Evolutionary conservation across 2,329 filamentous ascomycete genomes (phyloP), one percentile per base, ranked within the genome.

Genomic region (Aspergillus sp.): DNA sequence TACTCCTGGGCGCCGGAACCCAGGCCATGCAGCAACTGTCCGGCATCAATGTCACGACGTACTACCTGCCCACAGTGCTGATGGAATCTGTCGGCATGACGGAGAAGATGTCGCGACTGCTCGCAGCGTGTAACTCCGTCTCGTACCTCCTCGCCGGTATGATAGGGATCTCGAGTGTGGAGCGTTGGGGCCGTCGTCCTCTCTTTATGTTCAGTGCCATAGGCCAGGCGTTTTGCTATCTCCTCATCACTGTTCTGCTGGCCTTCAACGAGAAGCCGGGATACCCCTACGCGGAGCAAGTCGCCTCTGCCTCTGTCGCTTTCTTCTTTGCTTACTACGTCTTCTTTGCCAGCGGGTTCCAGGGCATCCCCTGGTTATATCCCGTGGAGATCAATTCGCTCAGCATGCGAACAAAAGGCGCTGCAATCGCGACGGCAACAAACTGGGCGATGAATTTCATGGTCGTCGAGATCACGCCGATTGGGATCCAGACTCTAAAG

Each of bases 141-240:
- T 70, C 72, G 35, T 74, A 75, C 49, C 61, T 74, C 2, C 52
- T 74, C 32, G 73, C 73, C 51, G 63, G 68, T 5, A 48, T 71
- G 57, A 45, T 56, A 63, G 48, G 69, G 57, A 40, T 74, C 63
- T 58, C 74, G 44, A 63, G 74, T 4, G 71, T 77, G 48, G 74
- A 77, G 47, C 60, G 70, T 4, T 74, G 67, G 48, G 74, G 74
- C 2, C 66, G 74, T 7, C 65, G 74, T 7, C 70, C 67, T 43
- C 63, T 75, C 41, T 73, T 77, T 72, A 74, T 77, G 64, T 57
- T 57, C 12, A 72, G 68, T 4, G 69, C 73, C n/a, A 62, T 65
- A 5, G 75, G 71, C 7, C 76, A 73, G 48, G 72, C 68, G 1
- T 65, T 71, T 8, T 78, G 73, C 53, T 77, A 72, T 63, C 63